phyloP scores from a whole-genome alignment of 176 grass and related monocot species.

The Zea luxurians region DNA sequence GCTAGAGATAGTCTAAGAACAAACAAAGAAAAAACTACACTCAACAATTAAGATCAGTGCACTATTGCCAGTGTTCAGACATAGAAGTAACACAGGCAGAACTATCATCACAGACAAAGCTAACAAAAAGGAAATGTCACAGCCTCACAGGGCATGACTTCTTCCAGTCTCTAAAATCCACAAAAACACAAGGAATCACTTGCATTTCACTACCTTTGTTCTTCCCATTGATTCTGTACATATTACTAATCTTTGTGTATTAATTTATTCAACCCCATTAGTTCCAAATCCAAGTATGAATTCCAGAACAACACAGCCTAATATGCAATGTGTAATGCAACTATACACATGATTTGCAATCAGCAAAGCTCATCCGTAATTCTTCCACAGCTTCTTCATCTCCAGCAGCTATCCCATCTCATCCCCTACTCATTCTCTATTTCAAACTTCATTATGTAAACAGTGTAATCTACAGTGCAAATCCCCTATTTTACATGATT shows the following conservation, averaged over 20 bases:
- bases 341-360: background rate
- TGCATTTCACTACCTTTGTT: background rate
- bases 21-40: constrained; percentile 25
- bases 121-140: constrained; percentile 10
- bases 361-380: background rate
- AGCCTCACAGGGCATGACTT: background rate
- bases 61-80: background rate
- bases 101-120: background rate
- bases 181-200: background rate
- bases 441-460: too few relatives aligned
- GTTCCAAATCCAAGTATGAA: background rate
- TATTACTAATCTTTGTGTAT: background rate
- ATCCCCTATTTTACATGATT: too few relatives aligned
- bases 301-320: background rate
- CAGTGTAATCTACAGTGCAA: too few relatives aligned
- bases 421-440: too few relatives aligned
- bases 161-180: background rate
- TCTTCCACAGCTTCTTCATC: background rate
- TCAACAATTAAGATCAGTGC: background rate
- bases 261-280: background rate
- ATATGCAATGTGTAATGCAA: background rate
- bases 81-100: background rate
- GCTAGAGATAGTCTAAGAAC: background rate
- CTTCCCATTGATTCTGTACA: background rate
- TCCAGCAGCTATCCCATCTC: too few relatives aligned